Base-by-base conservation (phyloP, 768 basidiomycete genomes). In the Neoboletus magnificus region DNA sequence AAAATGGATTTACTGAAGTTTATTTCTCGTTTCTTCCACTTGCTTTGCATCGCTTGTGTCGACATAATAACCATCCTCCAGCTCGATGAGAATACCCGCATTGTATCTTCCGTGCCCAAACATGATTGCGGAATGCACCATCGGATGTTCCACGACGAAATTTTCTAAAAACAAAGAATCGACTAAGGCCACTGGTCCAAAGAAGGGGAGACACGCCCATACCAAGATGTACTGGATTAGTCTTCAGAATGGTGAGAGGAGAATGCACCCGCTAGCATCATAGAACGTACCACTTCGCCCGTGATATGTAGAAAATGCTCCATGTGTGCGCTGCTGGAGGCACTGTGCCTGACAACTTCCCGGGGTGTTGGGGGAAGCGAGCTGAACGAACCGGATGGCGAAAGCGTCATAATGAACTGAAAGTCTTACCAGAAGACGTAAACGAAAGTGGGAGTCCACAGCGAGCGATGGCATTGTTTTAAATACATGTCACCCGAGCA, bases 91-190 rank as follows among this genome's bases (percentile, higher is more conserved):
- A 20, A 57, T 6, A 7, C 64, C 64, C 0, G 58, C 52, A 27
- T 56, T 56, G 29, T 61, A 63, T 53, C 65, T 57, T 49, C 52
- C 64, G 15, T 59, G 57, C 23, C 65, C 65, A 53, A 64, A 63
- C 58, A 66, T 55, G 55, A 61, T 51, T 29, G 65, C 62, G 12
- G 55, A 52, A 45, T 54, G 55, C 1, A 57, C 57, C 52, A 56
- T 58, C 0, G 59, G 52, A 33, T 66, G 55, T 46, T 62, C 62
- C 22, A 37, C 48, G 15, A 62, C 32, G 35, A 59, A 58, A 32
- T 54, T 53, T 25, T 66, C 64, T 63, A 35, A 3, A 22, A 12
- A 40, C 3, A 12, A 22, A 15, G 52, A 32, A 3, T 11, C 16
- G 13, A 20, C 2, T 50, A 13, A 63, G 54, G 36, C 15, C 2